phyloP scores from a whole-genome alignment of 176 grass and related monocot species.

The Thinopyrum elongatum region DNA sequence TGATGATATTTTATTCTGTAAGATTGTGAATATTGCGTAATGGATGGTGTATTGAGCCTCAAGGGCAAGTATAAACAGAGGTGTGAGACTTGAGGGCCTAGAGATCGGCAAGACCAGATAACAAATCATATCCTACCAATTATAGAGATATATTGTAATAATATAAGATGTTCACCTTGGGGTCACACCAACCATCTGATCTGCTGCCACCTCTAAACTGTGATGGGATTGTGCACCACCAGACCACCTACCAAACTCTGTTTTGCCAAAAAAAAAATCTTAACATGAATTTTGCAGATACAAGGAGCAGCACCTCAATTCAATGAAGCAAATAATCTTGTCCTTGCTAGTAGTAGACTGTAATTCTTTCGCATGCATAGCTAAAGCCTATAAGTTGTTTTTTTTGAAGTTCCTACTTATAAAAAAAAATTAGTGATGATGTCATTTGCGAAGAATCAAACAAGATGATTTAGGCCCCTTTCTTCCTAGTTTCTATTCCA shows the following conservation, averaged over 20 bases:
- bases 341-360: conserved; percentile 15
- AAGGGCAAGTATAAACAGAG: not conserved
- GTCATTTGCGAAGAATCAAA: not conserved
- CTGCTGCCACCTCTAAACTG: not conserved
- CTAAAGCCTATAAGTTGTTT: not conserved
- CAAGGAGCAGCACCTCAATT: not conserved
- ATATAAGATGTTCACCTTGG: not conserved
- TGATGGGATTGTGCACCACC: not conserved
- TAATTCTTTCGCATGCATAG: not conserved
- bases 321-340: not conserved
- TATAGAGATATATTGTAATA: not conserved
- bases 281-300: not conserved
- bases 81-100: not conserved
- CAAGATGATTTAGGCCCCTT: not conserved
- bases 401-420: not conserved
- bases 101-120: not conserved
- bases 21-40: not conserved
- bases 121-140: not conserved
- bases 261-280: not conserved
- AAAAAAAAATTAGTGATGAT: not conserved
- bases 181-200: conserved; percentile 3
- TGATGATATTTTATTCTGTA: not conserved
- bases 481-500: not conserved
- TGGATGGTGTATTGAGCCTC: not conserved
- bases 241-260: not conserved